Evolutionary conservation across 495 filamentous ascomycete genomes (phyloP), one percentile per base, ranked within the genome.

Genomic region (Parmelia sp.): DNA sequence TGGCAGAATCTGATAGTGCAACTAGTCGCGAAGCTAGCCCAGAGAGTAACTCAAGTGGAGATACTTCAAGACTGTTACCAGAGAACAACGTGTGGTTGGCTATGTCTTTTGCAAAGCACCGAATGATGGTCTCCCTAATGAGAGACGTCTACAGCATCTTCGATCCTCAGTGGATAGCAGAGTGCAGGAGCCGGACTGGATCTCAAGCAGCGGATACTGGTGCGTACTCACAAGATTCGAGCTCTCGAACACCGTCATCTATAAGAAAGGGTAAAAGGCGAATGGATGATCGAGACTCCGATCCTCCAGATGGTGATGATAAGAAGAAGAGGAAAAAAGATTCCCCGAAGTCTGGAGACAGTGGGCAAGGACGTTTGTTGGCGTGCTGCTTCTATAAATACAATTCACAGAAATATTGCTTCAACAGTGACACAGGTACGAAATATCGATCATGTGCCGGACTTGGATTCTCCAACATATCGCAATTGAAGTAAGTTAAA

Each of bases 391-490:
- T 47, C 23, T 19, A 47, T 35, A 62, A 62, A 27, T 53, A 7
- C 60, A 35, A 62, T 31, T 4, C 44, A 19, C 40, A 62, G 15
- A 62, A 51, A 17, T 62, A 47, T 25, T 31, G 60, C 31, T 31
- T 44, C 3, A 62, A 31, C 17, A 17, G 12, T 17, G 35, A 37
- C 2, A 47, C 35, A 31, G 42, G 40, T 11, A 23, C 21, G 8
- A 42, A 35, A n/a, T 62, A 62, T 51, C 60, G 60, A 14, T 40
- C 42, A 27, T 62, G 60, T 51, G 44, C 36, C 1, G 60, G 60
- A 21, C 60, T 44, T 31, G 60, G 60, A 19, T 62, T 62, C 27
- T n/a, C 15, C 4, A 31, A 27, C 0, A 35, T 62, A 1, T 62
- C 60, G 1, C 40, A 31, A 47, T 15, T 62, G 40, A 62, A 62